phyloP scores from a whole-genome alignment of 495 filamentous ascomycete species.

The Hyaloscypha bicolor region DNA sequence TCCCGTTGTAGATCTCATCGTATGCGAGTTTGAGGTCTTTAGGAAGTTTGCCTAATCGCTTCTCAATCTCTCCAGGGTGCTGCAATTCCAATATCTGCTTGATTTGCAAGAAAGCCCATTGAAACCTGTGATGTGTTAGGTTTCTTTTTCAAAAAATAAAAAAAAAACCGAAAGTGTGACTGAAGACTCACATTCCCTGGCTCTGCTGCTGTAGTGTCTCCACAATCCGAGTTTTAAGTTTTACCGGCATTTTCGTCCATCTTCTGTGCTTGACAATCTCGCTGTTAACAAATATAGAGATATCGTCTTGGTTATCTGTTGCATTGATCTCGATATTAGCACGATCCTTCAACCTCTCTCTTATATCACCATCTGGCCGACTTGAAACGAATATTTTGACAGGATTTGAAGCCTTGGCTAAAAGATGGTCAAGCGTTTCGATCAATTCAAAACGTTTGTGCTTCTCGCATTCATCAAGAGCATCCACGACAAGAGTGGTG shows the following conservation, averaged over 20 bases:
- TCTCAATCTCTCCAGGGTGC: slow-evolving; percentile 24
- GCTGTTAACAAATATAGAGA: slow-evolving; percentile 32
- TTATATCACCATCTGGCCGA: slow-evolving; percentile 42
- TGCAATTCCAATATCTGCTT: slow-evolving; percentile 35
- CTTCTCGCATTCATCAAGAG: slow-evolving; percentile 34
- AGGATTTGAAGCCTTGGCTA: slow-evolving; percentile 31
- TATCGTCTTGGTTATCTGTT: slow-evolving; percentile 35
- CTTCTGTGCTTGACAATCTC: slow-evolving; percentile 23
- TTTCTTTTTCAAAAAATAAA: too few species aligned
- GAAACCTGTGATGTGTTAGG: slow-evolving; percentile 35
- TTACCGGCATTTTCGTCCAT: slow-evolving; percentile 22
- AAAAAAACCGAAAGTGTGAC: too few species aligned
- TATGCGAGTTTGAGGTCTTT: slow-evolving; percentile 37
- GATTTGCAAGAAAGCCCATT: slow-evolving; percentile 41
- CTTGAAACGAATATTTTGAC: slow-evolving; percentile 52
- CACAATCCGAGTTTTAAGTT: slow-evolving; percentile 32
- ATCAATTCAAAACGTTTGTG: slow-evolving; percentile 26
- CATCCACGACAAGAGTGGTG: slow-evolving; percentile 35
- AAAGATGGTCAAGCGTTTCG: slow-evolving; percentile 27
- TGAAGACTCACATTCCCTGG: slow-evolving; percentile 22
- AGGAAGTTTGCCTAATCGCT: slow-evolving; percentile 40
- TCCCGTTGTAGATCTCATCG: slow-evolving; percentile 38
- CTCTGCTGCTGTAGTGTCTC: slow-evolving; percentile 12
- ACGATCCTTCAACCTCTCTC: slow-evolving; percentile 24
- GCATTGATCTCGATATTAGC: slow-evolving; percentile 42